These are phyloP conservation scores for Neocallimastix lanati DNA, from an alignment of 192 early-diverging fungal species.

Conservation along the genomic window DNA sequence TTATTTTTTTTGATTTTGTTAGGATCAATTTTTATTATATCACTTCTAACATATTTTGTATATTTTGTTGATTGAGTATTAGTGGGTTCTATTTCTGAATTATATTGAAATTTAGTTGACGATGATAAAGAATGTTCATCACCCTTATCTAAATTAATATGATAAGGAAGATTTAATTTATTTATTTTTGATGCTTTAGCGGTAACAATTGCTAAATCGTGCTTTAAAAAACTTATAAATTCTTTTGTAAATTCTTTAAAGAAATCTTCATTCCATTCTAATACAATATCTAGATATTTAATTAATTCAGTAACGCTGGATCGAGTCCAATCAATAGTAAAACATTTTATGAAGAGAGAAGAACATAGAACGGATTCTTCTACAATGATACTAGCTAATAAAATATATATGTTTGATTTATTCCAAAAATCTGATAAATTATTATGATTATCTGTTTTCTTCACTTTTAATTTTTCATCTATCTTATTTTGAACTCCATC, in stretches of 20 bases:
- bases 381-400: background rate
- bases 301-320: background rate
- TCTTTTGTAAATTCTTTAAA: background rate
- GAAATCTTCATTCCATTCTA: background rate
- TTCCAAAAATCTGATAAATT: background rate
- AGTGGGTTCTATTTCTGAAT: too few relatives aligned
- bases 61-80: too few relatives aligned
- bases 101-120: too few relatives aligned
- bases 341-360: background rate
- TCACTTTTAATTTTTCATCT: background rate
- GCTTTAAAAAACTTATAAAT: background rate
- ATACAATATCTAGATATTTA: background rate
- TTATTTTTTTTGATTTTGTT: too few relatives aligned
- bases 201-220: background rate
- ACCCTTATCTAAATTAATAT: too few relatives aligned
- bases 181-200: background rate
- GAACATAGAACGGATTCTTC: background rate
- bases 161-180: background rate
- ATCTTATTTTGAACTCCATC: too few relatives aligned
- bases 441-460: background rate
- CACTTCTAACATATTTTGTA: too few relatives aligned
- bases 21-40: too few relatives aligned
- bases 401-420: background rate
- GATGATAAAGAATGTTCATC: too few relatives aligned
- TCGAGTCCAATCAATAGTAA: background rate